Evolutionary conservation across 495 filamentous ascomycete species (phyloP).

Genomic region (Hyaloscypha hepaticicola): DNA sequence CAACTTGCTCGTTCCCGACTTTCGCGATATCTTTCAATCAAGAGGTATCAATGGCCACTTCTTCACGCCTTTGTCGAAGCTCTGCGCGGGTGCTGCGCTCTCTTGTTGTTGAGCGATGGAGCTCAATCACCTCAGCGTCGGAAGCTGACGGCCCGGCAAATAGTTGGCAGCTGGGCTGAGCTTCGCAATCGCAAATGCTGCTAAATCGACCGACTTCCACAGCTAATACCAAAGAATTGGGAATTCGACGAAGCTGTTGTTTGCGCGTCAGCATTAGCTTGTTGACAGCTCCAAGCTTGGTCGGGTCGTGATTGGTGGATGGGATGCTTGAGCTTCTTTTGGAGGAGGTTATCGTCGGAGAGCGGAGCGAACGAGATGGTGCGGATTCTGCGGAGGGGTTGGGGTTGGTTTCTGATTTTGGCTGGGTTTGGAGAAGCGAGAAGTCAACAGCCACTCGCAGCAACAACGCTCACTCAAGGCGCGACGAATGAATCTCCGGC

Average conservation of each 20-base stretch:
- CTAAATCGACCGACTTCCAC: neutral
- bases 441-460: neutral
- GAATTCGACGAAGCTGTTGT: neutral
- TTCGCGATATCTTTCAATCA: neutral
- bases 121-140: neutral
- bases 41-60: neutral
- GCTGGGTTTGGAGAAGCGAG: neutral
- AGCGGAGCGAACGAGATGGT: conserved; percentile 6
- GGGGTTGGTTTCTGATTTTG: neutral
- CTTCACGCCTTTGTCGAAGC: neutral
- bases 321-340: neutral
- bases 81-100: neutral
- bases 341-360: conserved; percentile 1
- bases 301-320: conserved; percentile 20
- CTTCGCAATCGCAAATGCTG: neutral
- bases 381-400: neutral
- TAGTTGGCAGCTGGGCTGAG: conserved; percentile 1
- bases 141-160: conserved; percentile 20
- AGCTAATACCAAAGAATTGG: neutral
- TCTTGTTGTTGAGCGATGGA: neutral
- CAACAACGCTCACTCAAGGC: neutral
- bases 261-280: conserved; percentile 13
- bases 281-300: conserved; percentile 16
- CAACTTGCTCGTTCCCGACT: neutral
- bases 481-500: neutral